Percentiles rank a stretch among this genome's conserved stretches.
phyloP scores from a whole-genome alignment of 306 rosid species.

The Nissolia schottii region DNA sequence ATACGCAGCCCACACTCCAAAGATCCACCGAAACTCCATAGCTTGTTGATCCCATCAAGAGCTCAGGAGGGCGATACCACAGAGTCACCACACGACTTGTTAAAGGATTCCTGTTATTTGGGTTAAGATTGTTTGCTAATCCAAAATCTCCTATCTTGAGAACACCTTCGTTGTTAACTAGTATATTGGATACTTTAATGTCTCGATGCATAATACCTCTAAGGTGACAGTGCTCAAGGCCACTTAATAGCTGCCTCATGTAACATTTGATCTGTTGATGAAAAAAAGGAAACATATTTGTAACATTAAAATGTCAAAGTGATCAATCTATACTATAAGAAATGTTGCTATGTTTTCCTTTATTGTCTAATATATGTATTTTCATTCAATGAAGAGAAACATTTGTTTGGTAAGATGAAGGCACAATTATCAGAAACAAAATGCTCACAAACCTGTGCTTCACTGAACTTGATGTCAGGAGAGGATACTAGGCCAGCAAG shows the following conservation, averaged over 20 bases:
- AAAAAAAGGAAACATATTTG: slow-evolving; percentile 5
- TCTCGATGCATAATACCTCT: slow-evolving; percentile 93
- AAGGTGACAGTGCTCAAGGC: slow-evolving; percentile 86
- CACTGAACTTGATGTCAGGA: slow-evolving; percentile 68
- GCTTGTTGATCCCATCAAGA: slow-evolving; percentile 84
- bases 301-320: too few relatives aligned
- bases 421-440: background rate
- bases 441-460: slow-evolving; percentile 62
- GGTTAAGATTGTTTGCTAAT: slow-evolving; percentile 63
- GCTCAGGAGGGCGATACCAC: slow-evolving; percentile 99
- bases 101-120: slow-evolving; percentile 54
- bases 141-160: slow-evolving; percentile 93
- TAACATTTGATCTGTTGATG: slow-evolving; percentile 75
- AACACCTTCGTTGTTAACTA: slow-evolving; percentile 84
- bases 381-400: too few relatives aligned
- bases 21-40: slow-evolving; percentile 87
- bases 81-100: slow-evolving; percentile 97
- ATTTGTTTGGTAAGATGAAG: too few relatives aligned
- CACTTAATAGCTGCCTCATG: slow-evolving; percentile 90
- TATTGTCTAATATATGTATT: too few relatives aligned
- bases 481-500: slow-evolving; percentile 83
- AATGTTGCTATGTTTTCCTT: too few relatives aligned
- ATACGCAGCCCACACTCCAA: slow-evolving; percentile 96
- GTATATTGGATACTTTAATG: slow-evolving; percentile 82
- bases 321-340: too few relatives aligned